A percentile compares a stretch with the other conserved stretches of the same genome.
phyloP scores from a whole-genome alignment of 1,284 basidiomycete genomes.

The Cystobasidiaceae sp. region DNA sequence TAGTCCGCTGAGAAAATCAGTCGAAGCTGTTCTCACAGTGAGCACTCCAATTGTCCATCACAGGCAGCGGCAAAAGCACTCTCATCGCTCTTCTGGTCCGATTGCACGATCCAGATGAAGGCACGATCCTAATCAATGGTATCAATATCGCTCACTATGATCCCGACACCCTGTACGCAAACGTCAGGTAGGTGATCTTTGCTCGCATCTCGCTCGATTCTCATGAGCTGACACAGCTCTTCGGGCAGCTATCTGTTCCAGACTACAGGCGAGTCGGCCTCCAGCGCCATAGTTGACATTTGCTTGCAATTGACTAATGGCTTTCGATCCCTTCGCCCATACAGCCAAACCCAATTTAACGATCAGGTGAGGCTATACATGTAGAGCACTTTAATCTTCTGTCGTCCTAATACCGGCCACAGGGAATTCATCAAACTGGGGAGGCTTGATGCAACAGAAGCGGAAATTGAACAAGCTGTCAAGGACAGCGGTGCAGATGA shows the following conservation, averaged over 20 bases:
- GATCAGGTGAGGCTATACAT: neutral
- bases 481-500: constrained; percentile 13
- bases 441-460: constrained; percentile 4
- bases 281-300: neutral
- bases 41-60: too few species aligned
- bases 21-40: too few species aligned
- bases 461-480: neutral
- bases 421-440: constrained; percentile 11
- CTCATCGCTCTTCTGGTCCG: constrained; percentile 19
- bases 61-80: constrained; percentile 9
- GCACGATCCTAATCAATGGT: constrained; percentile 17
- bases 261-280: neutral
- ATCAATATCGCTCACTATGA: constrained; percentile 12
- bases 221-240: too few species aligned
- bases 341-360: neutral
- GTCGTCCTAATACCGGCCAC: neutral
- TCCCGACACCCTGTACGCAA: neutral
- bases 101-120: constrained; percentile 16
- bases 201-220: neutral
- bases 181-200: neutral
- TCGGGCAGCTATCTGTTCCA: constrained; percentile 7
- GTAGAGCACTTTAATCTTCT: neutral
- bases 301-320: too few species aligned
- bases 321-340: too few species aligned
- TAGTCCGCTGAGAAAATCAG: too few species aligned